Base-by-base conservation (phyloP, 2,329 filamentous ascomycete genomes). In the Trichoderma arundinaceum region DNA sequence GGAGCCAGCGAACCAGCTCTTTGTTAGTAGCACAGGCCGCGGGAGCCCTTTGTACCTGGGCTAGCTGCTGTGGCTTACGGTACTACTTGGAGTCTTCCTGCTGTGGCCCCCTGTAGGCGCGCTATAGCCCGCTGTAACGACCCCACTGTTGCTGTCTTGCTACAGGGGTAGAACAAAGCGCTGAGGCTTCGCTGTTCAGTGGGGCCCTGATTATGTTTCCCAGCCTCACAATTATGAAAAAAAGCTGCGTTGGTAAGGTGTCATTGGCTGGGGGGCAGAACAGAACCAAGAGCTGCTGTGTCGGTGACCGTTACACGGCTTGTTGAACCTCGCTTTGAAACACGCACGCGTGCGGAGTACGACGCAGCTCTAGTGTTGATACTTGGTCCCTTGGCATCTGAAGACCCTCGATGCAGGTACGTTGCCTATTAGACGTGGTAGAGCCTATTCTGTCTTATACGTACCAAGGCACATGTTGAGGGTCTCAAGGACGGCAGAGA, bases 11-110 rank as follows among this genome's bases (percentile, higher is more conserved):
- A 35, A 28, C 17, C 22, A 46, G 43, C 15, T 28, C 28, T 28
- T 52, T 43, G 43, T 56, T 41, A 22, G 33, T 12, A 28, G 19
- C 43, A 28, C 22, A 28, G 22, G 22, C 4, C 22, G 22, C 7
- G 7, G 15, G 9, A 5, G n/a, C 43, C 17, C 17, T 52, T 39
- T 32, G 56, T 60, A 38, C 57, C 57, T 60, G 57, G 43, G 44
- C 57, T 60, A 60, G 43, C 43, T 53, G 38, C 44, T 52, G 59
- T 46, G 59, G 59, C 59, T 62, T 62, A 53, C 39, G 12, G 15
- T 41, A 9, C 53, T 3, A 28, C 12, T 43, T 9, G 7, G 44
- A 7, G 39, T 7, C 2, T 22, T 22, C 17, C 54, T 44, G 33
- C 52, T 54, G 52, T 28, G 28, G 13, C 35, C 22, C 17, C 52